Base-by-base conservation (phyloP, 2,329 filamentous ascomycete genomes). In the Xylaria sp. region DNA sequence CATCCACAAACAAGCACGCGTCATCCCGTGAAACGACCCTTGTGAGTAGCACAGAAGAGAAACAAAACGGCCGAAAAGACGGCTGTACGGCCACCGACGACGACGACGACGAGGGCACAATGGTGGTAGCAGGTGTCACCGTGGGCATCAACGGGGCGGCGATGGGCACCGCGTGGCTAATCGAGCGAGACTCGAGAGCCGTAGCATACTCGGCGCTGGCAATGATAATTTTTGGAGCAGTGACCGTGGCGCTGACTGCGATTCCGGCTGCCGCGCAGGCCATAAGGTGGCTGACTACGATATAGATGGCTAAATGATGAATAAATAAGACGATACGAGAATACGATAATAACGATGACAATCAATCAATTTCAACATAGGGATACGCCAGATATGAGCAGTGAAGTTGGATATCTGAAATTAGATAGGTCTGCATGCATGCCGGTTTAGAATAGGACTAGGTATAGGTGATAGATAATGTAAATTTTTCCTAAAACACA, bases 121-220 rank as follows among this genome's bases (percentile, higher is more conserved):
- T 78, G 0, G 82, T 88, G 1, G 86, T 86, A 0, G 80, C 84
- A 0, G 87, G 87, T 44, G 81, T 87, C 44, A 81, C 86, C 0
- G 82, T 88, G 58, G 87, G 87, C 2, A 84, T 89, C 79, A 89
- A 89, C 71, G 86, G 86, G 0, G 87, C 87, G 0, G 87, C 87
- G 3, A 88, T 89, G 86, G 87, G 87, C 2, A 87, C 87, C 0
- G 83, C 87, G 0, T 86, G 87, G 68, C 80, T 89, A 15, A 88
- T 89, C 65, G 86, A 88, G 76, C 82, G 81, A 8, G 81, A 80
- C 63, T 87, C 84, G 70, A 82, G 81, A 0, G 85, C 87, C 3
- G 86, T 86, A 2, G 86, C 87, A 0, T 88, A 88, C 72, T 85
- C 87, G 2, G 86, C 85, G 1, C 77, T 89, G 18, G 82, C 86